Evolutionary conservation across 768 basidiomycete species (phyloP).

Genomic region (Dictyophora rubrovolvata): DNA sequence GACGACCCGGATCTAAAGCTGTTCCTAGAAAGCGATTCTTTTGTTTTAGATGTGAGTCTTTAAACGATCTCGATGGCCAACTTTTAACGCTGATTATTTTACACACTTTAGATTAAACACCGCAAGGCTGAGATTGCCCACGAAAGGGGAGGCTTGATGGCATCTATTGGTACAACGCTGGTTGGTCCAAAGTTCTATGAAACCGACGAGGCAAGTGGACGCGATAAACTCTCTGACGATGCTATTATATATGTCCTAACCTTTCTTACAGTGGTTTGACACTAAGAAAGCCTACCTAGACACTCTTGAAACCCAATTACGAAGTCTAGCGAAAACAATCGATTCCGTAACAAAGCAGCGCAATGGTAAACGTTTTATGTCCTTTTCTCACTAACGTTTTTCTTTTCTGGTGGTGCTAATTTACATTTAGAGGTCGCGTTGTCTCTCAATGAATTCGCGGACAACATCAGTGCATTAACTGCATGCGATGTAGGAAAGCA

Average conservation of each 20-base stretch:
- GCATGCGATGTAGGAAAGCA: slow-evolving; percentile 67
- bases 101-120: slow-evolving; percentile 64
- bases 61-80: not conserved
- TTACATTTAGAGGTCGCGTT: slow-evolving; percentile 47
- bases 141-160: slow-evolving; percentile 76
- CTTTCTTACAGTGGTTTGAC: slow-evolving; percentile 74
- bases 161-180: slow-evolving; percentile 70
- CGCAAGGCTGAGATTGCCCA: slow-evolving; percentile 66
- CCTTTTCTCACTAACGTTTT: not conserved
- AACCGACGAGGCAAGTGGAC: slow-evolving; percentile 61
- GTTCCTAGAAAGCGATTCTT: slow-evolving; percentile 90
- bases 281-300: slow-evolving; percentile 78
- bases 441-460: slow-evolving; percentile 72
- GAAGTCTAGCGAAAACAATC: slow-evolving; percentile 77
- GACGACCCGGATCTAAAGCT: slow-evolving; percentile 82
- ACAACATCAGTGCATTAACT: slow-evolving; percentile 58
- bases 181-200: slow-evolving; percentile 78
- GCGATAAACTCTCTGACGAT: not conserved
- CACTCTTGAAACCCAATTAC: slow-evolving; percentile 80
- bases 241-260: not conserved
- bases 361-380: slow-evolving; percentile 35
- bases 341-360: slow-evolving; percentile 79
- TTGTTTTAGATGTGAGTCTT: slow-evolving; percentile 71
- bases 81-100: not conserved
- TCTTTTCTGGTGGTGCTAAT: not conserved